A percentile compares a stretch with the other conserved stretches of the same genome.
Evolutionary conservation across 2,329 filamentous ascomycete genomes (phyloP).

Genomic region (Corinectria fuckeliana): DNA sequence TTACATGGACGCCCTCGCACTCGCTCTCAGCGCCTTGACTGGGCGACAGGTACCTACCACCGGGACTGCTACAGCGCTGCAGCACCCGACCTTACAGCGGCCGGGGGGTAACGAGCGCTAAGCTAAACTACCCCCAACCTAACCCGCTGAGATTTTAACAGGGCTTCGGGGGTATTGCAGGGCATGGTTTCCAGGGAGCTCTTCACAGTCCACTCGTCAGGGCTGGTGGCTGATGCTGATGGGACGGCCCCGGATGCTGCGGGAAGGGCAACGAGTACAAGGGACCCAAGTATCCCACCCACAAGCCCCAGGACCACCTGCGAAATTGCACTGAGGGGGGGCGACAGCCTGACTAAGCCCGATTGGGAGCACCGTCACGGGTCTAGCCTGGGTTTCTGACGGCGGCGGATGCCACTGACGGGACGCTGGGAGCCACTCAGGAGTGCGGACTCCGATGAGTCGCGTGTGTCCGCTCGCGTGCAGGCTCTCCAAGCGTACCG

Average conservation of each 20-base stretch:
- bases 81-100: background rate
- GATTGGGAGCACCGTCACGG: slow-evolving; percentile 23
- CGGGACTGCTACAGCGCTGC: background rate
- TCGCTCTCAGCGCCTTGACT: background rate
- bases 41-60: background rate
- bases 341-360: slow-evolving; percentile 30
- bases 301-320: slow-evolving; percentile 26
- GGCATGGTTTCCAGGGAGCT: background rate
- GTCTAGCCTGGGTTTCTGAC: slow-evolving; percentile 24
- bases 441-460: slow-evolving; percentile 17
- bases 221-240: slow-evolving; percentile 10
- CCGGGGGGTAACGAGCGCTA: background rate
- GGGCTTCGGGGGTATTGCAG: background rate
- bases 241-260: slow-evolving; percentile 37
- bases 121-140: background rate
- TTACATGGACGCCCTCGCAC: slow-evolving; percentile 19
- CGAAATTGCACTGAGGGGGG: slow-evolving; percentile 38
- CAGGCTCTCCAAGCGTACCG: slow-evolving; percentile 31
- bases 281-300: slow-evolving; percentile 28
- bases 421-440: slow-evolving; percentile 27
- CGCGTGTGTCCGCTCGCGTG: slow-evolving; percentile 17
- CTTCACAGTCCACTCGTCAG: too few species aligned
- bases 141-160: background rate
- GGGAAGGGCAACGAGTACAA: slow-evolving; percentile 38
- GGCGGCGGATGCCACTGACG: slow-evolving; percentile 17